Conservation (phyloP, 345 rosid species). For the Brassica cretica region DNA sequence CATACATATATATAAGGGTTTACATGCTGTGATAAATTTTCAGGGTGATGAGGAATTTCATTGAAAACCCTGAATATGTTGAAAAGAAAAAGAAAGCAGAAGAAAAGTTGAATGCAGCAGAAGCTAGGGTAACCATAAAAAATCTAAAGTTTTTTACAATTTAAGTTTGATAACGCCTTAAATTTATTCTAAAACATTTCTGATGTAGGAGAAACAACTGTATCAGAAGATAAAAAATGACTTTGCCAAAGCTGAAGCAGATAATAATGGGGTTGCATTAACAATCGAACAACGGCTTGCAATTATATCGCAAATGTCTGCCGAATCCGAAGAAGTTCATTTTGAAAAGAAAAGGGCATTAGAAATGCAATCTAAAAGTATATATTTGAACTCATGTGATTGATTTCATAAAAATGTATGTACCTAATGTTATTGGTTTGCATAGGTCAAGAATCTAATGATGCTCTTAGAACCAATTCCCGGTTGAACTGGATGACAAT, state of each 20-base stretch:
- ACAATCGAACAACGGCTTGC: slow-evolving; percentile 51
- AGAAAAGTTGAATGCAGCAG: slow-evolving; percentile 53
- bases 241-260: slow-evolving; percentile 54
- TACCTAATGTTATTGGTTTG: slow-evolving; percentile 3
- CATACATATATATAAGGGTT: neutral
- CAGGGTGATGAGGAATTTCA: slow-evolving; percentile 56
- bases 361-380: slow-evolving; percentile 46
- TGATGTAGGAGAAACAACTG: slow-evolving; percentile 58
- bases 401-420: neutral
- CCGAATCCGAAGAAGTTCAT: slow-evolving; percentile 51
- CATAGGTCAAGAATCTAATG: slow-evolving; percentile 55
- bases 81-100: slow-evolving; percentile 53
- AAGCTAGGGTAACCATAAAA: slow-evolving; percentile 52
- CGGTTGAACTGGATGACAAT: slow-evolving; percentile 49
- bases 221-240: slow-evolving; percentile 58
- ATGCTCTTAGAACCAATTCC: slow-evolving; percentile 66
- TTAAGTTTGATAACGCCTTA: neutral
- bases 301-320: slow-evolving; percentile 50
- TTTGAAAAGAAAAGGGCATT: slow-evolving; percentile 49
- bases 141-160: neutral
- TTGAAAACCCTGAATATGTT: slow-evolving; percentile 43
- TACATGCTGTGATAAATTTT: neutral
- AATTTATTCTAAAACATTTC: neutral
- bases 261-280: slow-evolving; percentile 49
- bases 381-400: slow-evolving; percentile 17